Evolutionary conservation across 441 rosid genomes (phyloP).

Genomic region (Pelargonium citronellum): DNA sequence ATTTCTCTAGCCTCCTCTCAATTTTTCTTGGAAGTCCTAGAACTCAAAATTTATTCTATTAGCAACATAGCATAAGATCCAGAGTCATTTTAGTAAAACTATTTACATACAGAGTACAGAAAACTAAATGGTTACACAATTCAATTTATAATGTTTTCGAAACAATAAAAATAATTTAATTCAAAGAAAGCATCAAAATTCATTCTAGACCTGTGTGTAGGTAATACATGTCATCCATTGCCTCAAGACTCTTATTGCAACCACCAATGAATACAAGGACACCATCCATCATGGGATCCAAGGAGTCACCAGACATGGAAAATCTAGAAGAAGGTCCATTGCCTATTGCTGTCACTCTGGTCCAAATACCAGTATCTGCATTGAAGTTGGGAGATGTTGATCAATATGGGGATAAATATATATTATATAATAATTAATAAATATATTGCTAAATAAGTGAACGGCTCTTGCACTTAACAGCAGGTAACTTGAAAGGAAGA

Average conservation of each 20-base stretch:
- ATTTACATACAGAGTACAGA: conserved; percentile 1
- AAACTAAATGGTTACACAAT: conserved; percentile 6
- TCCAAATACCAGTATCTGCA: conserved; percentile 80
- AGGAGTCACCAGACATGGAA: conserved; percentile 79
- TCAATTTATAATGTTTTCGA: background rate
- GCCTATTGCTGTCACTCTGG: conserved; percentile 56
- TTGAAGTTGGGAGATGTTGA: conserved; percentile 6
- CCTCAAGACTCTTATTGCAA: conserved; percentile 87
- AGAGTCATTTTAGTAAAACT: background rate
- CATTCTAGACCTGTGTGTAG: conserved; percentile 64
- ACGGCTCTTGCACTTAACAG: conserved; percentile 4
- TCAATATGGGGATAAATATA: conserved; percentile 5
- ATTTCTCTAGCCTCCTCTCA: conserved; percentile 55
- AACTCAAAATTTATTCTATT: conserved; percentile 18
- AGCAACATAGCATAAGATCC: conserved; percentile 17
- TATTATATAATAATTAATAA: too few species aligned
- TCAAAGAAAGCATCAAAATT: conserved; percentile 19
- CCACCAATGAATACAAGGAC: conserved; percentile 82
- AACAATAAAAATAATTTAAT: conserved; percentile 13
- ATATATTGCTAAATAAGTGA: conserved; percentile 6
- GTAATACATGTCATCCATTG: conserved; percentile 85
- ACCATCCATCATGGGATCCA: conserved; percentile 74
- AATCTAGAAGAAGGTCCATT: conserved; percentile 89
- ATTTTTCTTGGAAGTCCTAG: conserved; percentile 49
- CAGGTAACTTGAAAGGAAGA: conserved; percentile 8